Evolutionary conservation across 306 rosid genomes (phyloP).

Genomic region (Pyrus communis): DNA sequence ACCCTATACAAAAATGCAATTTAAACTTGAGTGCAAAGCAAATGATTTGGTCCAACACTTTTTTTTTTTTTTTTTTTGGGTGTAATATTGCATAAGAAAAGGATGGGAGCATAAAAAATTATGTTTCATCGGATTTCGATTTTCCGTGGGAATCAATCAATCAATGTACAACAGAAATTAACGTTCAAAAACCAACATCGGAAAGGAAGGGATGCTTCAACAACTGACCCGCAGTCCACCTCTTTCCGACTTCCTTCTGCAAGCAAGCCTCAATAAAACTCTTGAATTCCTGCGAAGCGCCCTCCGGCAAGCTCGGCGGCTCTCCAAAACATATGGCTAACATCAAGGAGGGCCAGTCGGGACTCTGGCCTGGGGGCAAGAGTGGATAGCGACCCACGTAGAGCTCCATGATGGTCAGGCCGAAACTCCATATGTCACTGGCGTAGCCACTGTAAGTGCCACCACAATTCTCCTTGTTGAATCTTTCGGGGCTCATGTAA

Average conservation of each 20-base stretch:
- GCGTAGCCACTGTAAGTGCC: conserved; percentile 76
- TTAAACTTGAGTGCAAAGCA: too few species aligned
- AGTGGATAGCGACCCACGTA: conserved; percentile 76
- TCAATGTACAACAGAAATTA: too few species aligned
- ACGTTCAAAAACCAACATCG: too few species aligned
- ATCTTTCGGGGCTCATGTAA: conserved; percentile 88
- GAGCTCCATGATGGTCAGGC: conserved; percentile 71
- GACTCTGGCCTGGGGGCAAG: conserved; percentile 74
- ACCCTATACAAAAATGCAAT: too few species aligned
- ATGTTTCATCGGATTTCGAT: too few species aligned
- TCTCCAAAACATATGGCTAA: conserved; percentile 82
- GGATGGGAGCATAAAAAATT: too few species aligned
- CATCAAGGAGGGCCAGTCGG: conserved; percentile 86
- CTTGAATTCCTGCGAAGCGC: conserved; percentile 39
- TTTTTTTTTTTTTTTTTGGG: too few species aligned
- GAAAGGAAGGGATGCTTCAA: conserved; percentile 56
- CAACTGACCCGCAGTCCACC: conserved; percentile 67
- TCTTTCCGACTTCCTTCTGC: conserved; percentile 62
- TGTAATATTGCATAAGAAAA: too few species aligned
- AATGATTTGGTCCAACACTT: too few species aligned
- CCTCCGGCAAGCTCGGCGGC: conserved; percentile 52
- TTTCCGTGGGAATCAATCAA: too few species aligned
- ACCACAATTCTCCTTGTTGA: conserved; percentile 68
- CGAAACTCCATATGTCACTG: conserved; percentile 81
- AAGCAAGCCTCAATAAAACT: conserved; percentile 58